Evolutionary conservation across 176 grass and related monocot species (phyloP).

Genomic region (Cymbopogon citratus): DNA sequence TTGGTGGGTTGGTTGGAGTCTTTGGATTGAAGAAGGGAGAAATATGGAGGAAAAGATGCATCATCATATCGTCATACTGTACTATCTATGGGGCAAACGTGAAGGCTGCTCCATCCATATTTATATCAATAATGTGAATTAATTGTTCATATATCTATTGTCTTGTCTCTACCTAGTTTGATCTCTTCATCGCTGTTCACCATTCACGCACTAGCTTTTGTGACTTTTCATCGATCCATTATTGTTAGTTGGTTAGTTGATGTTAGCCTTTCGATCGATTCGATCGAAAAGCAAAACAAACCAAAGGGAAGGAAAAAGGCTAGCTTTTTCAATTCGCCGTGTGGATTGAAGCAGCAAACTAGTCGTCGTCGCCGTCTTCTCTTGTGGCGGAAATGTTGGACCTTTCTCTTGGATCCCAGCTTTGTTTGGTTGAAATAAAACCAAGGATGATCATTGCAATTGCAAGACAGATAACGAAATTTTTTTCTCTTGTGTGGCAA

Average conservation of each 20-base stretch:
- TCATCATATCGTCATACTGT: background rate
- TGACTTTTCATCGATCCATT: background rate
- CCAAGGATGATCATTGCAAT: background rate
- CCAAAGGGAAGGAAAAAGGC: background rate
- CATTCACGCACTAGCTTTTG: background rate
- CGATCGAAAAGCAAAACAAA: background rate
- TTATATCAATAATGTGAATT: background rate
- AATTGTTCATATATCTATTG: background rate
- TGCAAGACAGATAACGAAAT: background rate
- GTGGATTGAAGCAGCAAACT: background rate
- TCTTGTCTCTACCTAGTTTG: background rate
- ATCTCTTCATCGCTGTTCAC: background rate
- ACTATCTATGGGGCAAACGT: background rate
- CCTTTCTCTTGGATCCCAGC: constrained; percentile 21
- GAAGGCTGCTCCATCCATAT: background rate
- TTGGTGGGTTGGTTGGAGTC: constrained; percentile 4
- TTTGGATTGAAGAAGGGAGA: constrained; percentile 25
- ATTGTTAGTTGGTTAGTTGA: background rate
- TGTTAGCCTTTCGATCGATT: background rate
- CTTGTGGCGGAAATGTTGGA: background rate
- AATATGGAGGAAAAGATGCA: background rate
- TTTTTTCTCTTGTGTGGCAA: background rate
- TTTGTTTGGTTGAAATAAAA: background rate
- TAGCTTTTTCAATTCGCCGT: background rate
- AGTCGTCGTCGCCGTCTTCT: background rate